A percentile compares a stretch with the other conserved stretches of the same genome.
phyloP scores from a whole-genome alignment of 2,329 filamentous ascomycete species.

The Rachicladosporium sp. region DNA sequence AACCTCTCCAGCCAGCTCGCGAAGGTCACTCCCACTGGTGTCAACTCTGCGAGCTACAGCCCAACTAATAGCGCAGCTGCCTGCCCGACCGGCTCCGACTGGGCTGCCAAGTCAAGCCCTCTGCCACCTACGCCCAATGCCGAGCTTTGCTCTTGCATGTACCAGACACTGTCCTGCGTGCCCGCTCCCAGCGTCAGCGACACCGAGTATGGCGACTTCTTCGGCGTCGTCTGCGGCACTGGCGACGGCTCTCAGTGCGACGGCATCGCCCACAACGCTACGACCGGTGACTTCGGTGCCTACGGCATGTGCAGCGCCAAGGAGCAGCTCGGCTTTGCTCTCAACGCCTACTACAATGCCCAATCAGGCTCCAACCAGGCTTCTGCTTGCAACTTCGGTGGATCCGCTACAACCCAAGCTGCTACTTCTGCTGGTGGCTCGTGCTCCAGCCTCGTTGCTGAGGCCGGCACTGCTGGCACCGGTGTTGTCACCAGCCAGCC shows the following conservation, averaged over 20 bases:
- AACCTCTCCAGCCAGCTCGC: constrained; percentile 59
- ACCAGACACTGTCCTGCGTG: constrained; percentile 57
- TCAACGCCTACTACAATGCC: constrained; percentile 59
- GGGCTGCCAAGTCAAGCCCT: constrained; percentile 52
- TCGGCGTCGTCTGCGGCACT: constrained; percentile 58
- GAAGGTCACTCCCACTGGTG: constrained; percentile 52
- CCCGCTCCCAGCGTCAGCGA: constrained; percentile 34
- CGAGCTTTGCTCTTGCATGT: constrained; percentile 77
- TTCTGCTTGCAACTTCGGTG: constrained; percentile 59
- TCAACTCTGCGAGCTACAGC: constrained; percentile 55
- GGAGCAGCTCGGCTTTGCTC: constrained; percentile 60
- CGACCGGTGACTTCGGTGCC: constrained; percentile 58
- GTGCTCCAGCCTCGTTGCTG: constrained; percentile 48
- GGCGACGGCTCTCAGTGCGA: constrained; percentile 43
- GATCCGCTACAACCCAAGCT: constrained; percentile 47
- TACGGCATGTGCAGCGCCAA: constrained; percentile 64
- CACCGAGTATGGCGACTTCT: constrained; percentile 51
- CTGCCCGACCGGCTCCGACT: constrained; percentile 60
- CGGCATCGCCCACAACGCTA: constrained; percentile 57
- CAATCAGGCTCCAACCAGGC: constrained; percentile 32
- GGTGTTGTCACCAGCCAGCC: constrained; percentile 41
- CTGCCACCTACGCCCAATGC: constrained; percentile 76
- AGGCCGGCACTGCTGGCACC: constrained; percentile 50
- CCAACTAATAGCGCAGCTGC: constrained; percentile 56
- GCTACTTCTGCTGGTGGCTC: constrained; percentile 32